These are phyloP conservation scores for Phoma herbarum DNA, from an alignment of 2,329 filamentous ascomycete species.

Conservation along the genomic window DNA sequence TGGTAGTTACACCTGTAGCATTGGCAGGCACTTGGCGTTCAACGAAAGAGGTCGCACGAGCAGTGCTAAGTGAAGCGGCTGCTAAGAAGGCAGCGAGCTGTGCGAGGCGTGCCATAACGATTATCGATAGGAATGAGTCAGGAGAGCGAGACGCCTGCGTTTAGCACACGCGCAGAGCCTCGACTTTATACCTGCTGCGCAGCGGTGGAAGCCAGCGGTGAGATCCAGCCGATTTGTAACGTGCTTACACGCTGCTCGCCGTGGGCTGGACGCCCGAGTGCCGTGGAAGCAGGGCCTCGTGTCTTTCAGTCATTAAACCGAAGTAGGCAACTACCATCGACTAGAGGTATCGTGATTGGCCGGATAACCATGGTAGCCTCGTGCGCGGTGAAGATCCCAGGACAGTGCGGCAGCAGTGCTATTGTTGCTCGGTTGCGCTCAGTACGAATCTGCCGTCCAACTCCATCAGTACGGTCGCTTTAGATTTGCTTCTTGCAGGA, in stretches of 20 bases:
- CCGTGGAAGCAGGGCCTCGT: not conserved
- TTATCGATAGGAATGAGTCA: slow-evolving; percentile 1
- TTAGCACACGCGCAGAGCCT: not conserved
- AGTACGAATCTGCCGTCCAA: not conserved
- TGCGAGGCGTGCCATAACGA: slow-evolving; percentile 34
- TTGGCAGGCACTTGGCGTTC: slow-evolving; percentile 44
- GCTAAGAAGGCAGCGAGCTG: slow-evolving; percentile 35
- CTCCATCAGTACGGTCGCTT: not conserved
- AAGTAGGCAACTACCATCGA: slow-evolving; percentile 25
- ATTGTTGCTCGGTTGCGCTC: slow-evolving; percentile 2
- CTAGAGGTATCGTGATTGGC: not conserved
- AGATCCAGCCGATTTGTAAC: not conserved
- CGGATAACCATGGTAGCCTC: slow-evolving; percentile 1
- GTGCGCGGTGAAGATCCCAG: slow-evolving; percentile 1
- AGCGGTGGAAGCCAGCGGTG: not conserved
- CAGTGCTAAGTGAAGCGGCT: slow-evolving; percentile 27
- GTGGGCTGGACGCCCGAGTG: not conserved
- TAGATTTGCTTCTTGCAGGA: not conserved
- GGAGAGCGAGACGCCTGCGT: not conserved
- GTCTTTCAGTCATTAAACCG: slow-evolving; percentile 23
- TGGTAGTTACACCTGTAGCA: slow-evolving; percentile 43
- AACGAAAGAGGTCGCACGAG: slow-evolving; percentile 37
- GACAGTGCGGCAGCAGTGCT: not conserved
- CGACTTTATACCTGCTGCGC: slow-evolving; percentile 2
- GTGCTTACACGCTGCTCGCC: not conserved